Evolutionary conservation across 2,329 filamentous ascomycete genomes (phyloP), one percentile per base, ranked within the genome.

Genomic region (Colletotrichum orbiculare): DNA sequence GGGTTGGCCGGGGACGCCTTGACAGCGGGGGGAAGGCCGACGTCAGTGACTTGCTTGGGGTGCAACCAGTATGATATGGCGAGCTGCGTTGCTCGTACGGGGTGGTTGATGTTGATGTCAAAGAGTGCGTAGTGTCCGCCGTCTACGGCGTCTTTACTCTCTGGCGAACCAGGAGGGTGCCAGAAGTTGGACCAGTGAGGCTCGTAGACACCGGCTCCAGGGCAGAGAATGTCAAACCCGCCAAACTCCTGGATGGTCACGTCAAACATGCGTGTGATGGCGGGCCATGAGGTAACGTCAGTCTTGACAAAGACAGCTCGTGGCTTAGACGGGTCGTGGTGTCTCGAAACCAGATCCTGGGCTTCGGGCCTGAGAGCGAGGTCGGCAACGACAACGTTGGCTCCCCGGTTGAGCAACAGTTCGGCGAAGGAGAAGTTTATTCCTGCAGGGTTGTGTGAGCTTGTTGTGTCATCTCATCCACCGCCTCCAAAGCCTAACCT

Each of bases 121-220:
- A 81, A 63, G 3, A 77, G 42, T 6, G 73, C 72, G 58, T 79
- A 82, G 13, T 69, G 72, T 0, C 73, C 73, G 1, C 67, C 68
- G 0, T 76, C 72, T 0, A 64, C 8, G 5, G 60, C 70, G 49
- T 80, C 78, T 1, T 65, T 71, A 60, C 75, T 76, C 53, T 74
- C 72, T 0, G 69, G 13, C 0, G 77, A 76, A 0, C 77, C 79
- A 0, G 79, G 79, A 2, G 79, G 78, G 39, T 76, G 73, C 79
- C 79, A 81, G 54, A 81, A 81, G 70, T 69, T 76, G 12, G 77
- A 78, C 75, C 74, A 80, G 6, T 72, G 67, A 68, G 81, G 82
- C 64, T 83, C 82, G 54, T 79, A 84, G 4, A 84, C 72, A 35
- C 82, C 82, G 0, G 82, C 82, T 0, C 81, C 81, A 0, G 82